phyloP scores from a whole-genome alignment of 192 early-diverging fungal genomes.

The Coemansia sp. region DNA sequence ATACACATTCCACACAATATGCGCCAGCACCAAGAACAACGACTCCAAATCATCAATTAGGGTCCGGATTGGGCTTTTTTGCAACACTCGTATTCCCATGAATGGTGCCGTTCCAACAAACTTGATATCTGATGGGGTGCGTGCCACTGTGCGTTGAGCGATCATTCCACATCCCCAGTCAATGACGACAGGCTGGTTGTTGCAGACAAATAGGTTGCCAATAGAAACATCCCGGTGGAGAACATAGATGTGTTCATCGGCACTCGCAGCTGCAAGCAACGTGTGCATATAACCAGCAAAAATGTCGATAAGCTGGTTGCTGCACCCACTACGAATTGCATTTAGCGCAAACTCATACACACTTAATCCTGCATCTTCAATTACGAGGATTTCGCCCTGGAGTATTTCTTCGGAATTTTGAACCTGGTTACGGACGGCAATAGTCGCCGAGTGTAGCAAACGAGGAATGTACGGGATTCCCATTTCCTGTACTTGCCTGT shows the following conservation, averaged over 20 bases:
- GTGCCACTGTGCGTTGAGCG: neutral
- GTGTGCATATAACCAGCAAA: constrained; percentile 15
- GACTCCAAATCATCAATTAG: constrained; percentile 9
- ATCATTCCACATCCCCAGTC: constrained; percentile 8
- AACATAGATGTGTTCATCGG: neutral
- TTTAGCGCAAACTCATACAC: too few relatives aligned
- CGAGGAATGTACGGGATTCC: neutral
- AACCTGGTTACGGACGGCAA: neutral
- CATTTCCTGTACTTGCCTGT: neutral
- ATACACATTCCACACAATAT: neutral
- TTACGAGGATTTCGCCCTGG: too few relatives aligned
- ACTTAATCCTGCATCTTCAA: too few relatives aligned
- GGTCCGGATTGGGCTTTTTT: neutral
- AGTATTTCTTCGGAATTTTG: neutral
- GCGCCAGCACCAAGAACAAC: neutral
- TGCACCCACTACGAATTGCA: too few relatives aligned
- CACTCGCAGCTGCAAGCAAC: constrained; percentile 3
- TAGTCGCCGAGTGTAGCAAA: neutral
- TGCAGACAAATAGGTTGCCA: constrained; percentile 6
- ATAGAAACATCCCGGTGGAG: constrained; percentile 14
- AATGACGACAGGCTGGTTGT: neutral
- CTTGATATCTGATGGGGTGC: neutral
- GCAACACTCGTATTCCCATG: neutral
- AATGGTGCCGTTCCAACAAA: constrained; percentile 8
- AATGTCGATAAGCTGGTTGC: too few relatives aligned